phyloP scores from a whole-genome alignment of 2,329 filamentous ascomycete species.

The Colletotrichum karsti region DNA sequence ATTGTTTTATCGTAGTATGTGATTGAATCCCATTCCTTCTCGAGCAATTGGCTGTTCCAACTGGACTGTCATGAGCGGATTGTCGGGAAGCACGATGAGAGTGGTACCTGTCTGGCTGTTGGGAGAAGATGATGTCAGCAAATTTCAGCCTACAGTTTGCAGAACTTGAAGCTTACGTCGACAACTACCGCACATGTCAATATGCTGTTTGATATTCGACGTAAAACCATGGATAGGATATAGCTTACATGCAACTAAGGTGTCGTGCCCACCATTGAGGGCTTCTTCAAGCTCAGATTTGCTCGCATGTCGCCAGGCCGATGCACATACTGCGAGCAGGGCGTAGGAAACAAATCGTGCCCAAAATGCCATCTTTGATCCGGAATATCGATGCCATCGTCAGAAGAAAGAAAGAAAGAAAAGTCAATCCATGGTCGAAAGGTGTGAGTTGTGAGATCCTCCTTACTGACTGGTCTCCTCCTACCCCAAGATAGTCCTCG shows the following conservation, averaged over 20 bases:
- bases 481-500: background rate
- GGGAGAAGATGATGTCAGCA: background rate
- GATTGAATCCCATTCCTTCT: constrained; percentile 30
- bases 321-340: background rate
- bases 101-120: constrained; percentile 8
- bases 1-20: constrained; percentile 3
- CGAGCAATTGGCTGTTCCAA: constrained; percentile 24
- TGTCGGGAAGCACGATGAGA: too few relatives aligned
- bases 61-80: too few relatives aligned
- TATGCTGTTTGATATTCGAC: too few relatives aligned
- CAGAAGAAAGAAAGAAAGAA: too few relatives aligned
- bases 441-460: too few relatives aligned
- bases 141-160: background rate
- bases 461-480: too few relatives aligned
- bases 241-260: constrained; percentile 43
- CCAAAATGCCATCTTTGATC: too few relatives aligned
- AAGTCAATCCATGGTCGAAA: too few relatives aligned
- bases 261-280: constrained; percentile 30
- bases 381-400: too few relatives aligned
- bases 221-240: background rate
- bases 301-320: constrained; percentile 4
- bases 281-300: constrained; percentile 7
- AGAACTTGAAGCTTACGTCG: background rate
- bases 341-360: too few relatives aligned
- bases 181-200: background rate